A percentile compares a stretch with the other conserved stretches of the same genome.
phyloP scores from a whole-genome alignment of 352 stramenopile species.

The Achlya hypogyna region DNA sequence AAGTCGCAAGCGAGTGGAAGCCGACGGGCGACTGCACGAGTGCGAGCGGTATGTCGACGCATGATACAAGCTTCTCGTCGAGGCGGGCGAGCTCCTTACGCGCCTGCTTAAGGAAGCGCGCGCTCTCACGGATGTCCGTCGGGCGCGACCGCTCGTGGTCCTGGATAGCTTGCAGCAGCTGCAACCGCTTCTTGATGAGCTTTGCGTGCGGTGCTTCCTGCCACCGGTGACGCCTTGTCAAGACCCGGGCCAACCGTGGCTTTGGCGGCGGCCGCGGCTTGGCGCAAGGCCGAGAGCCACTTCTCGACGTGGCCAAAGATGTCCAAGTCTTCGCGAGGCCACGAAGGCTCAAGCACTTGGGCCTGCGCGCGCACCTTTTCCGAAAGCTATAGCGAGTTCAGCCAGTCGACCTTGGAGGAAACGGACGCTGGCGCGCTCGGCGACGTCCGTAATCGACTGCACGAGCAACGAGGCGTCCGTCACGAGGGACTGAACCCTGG shows the following conservation, averaged over 20 bases:
- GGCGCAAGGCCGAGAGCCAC: not conserved
- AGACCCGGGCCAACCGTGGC: not conserved
- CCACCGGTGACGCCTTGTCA: constrained; percentile 11
- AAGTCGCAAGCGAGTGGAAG: constrained; percentile 53
- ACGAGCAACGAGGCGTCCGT: not conserved
- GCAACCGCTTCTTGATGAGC: constrained; percentile 44
- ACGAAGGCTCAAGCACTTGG: not conserved
- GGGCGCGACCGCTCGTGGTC: not conserved
- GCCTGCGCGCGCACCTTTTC: not conserved
- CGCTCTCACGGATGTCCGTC: not conserved
- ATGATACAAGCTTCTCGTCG: constrained; percentile 8
- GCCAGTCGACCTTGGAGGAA: not conserved
- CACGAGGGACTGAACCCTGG: not conserved
- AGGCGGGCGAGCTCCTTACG: constrained; percentile 3
- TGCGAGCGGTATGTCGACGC: not conserved
- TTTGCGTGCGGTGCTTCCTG: constrained; percentile 44
- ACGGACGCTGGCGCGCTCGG: not conserved
- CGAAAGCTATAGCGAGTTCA: not conserved
- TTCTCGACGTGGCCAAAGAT: constrained; percentile 7
- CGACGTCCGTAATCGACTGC: not conserved
- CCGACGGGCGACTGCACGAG: not conserved
- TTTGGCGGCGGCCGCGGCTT: not conserved
- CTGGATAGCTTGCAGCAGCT: constrained; percentile 24
- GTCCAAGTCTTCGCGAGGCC: not conserved
- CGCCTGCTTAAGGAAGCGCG: constrained; percentile 9